Conservation (phyloP, 306 rosid species). For the Neltuma alba region DNA sequence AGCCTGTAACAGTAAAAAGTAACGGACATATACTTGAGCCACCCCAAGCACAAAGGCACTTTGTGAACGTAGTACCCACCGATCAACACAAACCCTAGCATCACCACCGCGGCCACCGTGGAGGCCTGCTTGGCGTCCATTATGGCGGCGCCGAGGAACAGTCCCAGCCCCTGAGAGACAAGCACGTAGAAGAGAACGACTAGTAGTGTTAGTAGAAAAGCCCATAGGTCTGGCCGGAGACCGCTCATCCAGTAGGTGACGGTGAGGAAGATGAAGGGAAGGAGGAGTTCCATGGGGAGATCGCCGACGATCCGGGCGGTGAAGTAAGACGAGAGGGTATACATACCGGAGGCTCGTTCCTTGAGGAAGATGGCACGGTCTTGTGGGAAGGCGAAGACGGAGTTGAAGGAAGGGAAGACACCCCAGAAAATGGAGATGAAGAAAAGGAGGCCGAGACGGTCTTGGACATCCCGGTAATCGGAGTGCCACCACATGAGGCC, state of each 20-base stretch:
- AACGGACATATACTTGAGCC: slow-evolving; percentile 82
- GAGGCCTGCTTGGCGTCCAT: slow-evolving; percentile 97
- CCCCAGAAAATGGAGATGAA: slow-evolving; percentile 96
- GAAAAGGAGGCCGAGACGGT: slow-evolving; percentile 89
- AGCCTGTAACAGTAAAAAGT: slow-evolving; percentile 76
- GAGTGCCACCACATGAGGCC: slow-evolving; percentile 99
- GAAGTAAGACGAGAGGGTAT: slow-evolving; percentile 77
- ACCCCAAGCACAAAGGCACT: slow-evolving; percentile 70
- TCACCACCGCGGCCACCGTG: slow-evolving; percentile 75
- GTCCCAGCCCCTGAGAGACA: slow-evolving; percentile 94
- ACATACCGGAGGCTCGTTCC: slow-evolving; percentile 88
- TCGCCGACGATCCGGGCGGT: slow-evolving; percentile 84
- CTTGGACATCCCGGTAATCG: slow-evolving; percentile 65
- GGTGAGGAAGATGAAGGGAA: slow-evolving; percentile 71
- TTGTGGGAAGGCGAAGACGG: slow-evolving; percentile 88
- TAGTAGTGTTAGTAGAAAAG: slow-evolving; percentile 59
- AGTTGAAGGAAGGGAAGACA: slow-evolving; percentile 83
- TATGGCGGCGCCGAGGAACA: slow-evolving; percentile 79
- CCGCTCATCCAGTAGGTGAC: slow-evolving; percentile 87
- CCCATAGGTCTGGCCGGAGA: slow-evolving; percentile 57
- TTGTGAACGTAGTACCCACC: slow-evolving; percentile 92
- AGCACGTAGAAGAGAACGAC: slow-evolving; percentile 73
- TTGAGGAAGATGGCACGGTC: slow-evolving; percentile 79
- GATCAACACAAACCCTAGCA: slow-evolving; percentile 84
- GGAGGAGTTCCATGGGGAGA: slow-evolving; percentile 91